Conservation (phyloP, 1,139 yeast species). For the Barnettozyma hawaiiensis region DNA sequence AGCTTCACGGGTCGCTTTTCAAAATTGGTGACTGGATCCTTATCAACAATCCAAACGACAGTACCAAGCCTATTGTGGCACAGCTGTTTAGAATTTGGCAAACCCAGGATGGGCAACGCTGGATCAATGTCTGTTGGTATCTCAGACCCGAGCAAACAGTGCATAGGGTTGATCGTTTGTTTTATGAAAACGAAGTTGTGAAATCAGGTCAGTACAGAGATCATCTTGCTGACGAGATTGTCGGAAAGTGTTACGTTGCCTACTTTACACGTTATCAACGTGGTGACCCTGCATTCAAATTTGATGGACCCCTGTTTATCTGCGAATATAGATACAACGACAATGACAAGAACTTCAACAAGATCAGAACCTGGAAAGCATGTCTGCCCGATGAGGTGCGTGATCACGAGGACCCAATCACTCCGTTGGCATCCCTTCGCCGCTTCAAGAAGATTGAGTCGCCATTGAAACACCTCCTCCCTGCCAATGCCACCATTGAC, state of each 20-base stretch:
- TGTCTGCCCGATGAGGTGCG: slow-evolving; percentile 96
- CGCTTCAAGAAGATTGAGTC: slow-evolving; percentile 72
- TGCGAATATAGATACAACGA: slow-evolving; percentile 96
- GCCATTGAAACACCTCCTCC: slow-evolving; percentile 73
- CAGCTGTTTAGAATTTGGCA: slow-evolving; percentile 93
- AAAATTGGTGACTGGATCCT: slow-evolving; percentile 95
- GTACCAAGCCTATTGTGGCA: slow-evolving; percentile 84
- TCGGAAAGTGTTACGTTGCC: slow-evolving; percentile 92
- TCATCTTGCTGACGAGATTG: slow-evolving; percentile 79
- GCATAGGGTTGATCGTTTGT: slow-evolving; percentile 81
- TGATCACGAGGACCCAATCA: slow-evolving; percentile 78
- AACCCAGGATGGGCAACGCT: slow-evolving; percentile 73
- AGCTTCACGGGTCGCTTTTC: slow-evolving; percentile 65
- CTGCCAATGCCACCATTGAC: slow-evolving; percentile 62
- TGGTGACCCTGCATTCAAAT: slow-evolving; percentile 85
- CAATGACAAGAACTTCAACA: slow-evolving; percentile 80
- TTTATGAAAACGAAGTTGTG: slow-evolving; percentile 90
- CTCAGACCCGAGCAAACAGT: slow-evolving; percentile 97
- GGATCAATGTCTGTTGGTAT: slow-evolving; percentile 97
- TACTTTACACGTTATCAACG: slow-evolving; percentile 91
- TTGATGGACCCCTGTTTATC: slow-evolving; percentile 79
- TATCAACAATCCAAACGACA: slow-evolving; percentile 79
- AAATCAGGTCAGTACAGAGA: slow-evolving; percentile 97
- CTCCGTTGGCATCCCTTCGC: slow-evolving; percentile 49
- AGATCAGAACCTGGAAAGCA: slow-evolving; percentile 97